Conservation (phyloP, 192 early-diverging fungal genomes). For the Spizellomyces sp. region DNA sequence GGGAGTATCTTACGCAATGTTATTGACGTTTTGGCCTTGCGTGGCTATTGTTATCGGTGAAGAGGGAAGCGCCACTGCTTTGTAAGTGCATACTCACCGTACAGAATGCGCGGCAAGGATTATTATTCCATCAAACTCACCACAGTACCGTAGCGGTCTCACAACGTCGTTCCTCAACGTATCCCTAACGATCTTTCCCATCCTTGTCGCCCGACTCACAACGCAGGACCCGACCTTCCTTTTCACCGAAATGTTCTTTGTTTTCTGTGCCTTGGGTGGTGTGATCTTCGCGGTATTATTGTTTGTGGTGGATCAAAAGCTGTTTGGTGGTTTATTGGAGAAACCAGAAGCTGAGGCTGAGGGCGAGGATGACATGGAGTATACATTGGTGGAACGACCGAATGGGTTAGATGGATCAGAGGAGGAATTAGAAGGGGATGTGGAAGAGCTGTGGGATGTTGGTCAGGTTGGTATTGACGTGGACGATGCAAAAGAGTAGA, state of each 20-base stretch:
- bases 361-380: neutral
- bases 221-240: slow-evolving; percentile 41
- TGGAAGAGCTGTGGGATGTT: too few relatives aligned
- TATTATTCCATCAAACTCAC: neutral
- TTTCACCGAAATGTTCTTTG: slow-evolving; percentile 45
- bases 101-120: too few relatives aligned
- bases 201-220: slow-evolving; percentile 56
- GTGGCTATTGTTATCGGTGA: slow-evolving; percentile 53
- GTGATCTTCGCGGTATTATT: slow-evolving; percentile 24
- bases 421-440: too few relatives aligned
- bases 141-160: slow-evolving; percentile 39
- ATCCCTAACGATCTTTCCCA: slow-evolving; percentile 54
- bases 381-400: neutral
- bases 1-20: slow-evolving; percentile 51
- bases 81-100: slow-evolving; percentile 26
- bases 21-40: slow-evolving; percentile 53
- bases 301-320: slow-evolving; percentile 25
- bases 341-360: neutral
- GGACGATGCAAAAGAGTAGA: too few relatives aligned
- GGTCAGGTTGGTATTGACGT: too few relatives aligned
- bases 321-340: slow-evolving; percentile 22
- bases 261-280: slow-evolving; percentile 14
- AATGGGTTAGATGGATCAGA: too few relatives aligned
- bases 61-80: slow-evolving; percentile 47
- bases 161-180: slow-evolving; percentile 52